phyloP scores from a whole-genome alignment of 108 stramenopile species.

The Fragilariopsis cylindrus region DNA sequence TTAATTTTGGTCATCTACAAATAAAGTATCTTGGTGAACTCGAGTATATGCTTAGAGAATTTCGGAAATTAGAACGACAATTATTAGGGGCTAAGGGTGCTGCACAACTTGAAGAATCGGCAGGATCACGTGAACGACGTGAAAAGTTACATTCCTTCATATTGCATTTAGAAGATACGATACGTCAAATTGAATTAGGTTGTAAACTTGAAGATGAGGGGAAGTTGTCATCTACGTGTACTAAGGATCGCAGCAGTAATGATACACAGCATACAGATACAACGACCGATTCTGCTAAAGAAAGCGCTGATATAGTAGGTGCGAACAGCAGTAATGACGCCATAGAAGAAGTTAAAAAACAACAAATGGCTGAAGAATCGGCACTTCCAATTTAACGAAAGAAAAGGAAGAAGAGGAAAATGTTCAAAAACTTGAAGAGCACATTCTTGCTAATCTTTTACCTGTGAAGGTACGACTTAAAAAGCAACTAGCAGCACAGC shows the following conservation, averaged over 20 bases:
- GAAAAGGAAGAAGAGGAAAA: constrained; percentile 73
- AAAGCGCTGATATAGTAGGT: not conserved
- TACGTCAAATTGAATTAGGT: constrained; percentile 71
- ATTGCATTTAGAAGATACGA: constrained; percentile 77
- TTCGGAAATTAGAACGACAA: constrained; percentile 80
- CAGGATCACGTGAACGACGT: constrained; percentile 71
- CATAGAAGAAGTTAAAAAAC: constrained; percentile 17
- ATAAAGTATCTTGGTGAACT: constrained; percentile 71
- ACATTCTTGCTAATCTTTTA: constrained; percentile 80
- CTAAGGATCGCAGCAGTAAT: not conserved
- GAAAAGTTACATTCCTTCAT: constrained; percentile 89
- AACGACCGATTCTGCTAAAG: constrained; percentile 8
- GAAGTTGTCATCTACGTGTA: constrained; percentile 4
- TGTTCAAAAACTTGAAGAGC: constrained; percentile 83
- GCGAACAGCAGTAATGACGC: too few species aligned
- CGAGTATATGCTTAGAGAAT: constrained; percentile 83
- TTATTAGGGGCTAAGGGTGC: constrained; percentile 65
- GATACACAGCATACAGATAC: not conserved
- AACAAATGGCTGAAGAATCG: constrained; percentile 39
- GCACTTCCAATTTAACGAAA: constrained; percentile 48
- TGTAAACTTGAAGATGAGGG: constrained; percentile 50
- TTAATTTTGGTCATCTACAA: constrained; percentile 56
- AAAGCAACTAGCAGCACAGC: constrained; percentile 82
- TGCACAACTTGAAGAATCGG: constrained; percentile 53
- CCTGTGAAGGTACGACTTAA: constrained; percentile 83